These are phyloP conservation scores for Plantago lanceolata DNA, from an alignment of 305 asterid species.

Conservation along the genomic window DNA sequence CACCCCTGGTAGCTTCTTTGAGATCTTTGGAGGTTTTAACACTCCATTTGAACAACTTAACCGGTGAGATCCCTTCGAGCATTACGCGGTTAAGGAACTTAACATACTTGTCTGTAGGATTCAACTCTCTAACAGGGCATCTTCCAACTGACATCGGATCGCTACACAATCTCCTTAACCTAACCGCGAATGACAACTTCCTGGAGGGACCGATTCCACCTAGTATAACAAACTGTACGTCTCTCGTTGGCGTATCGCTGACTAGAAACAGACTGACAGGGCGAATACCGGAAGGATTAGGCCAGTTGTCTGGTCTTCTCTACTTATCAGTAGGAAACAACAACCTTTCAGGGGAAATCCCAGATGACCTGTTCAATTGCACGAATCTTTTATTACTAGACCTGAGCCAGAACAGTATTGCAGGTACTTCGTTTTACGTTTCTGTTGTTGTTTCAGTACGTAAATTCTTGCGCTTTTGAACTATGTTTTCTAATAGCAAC, in stretches of 20 bases:
- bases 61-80: constrained; percentile 59
- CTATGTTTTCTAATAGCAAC: constrained; percentile 21
- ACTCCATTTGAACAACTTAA: constrained; percentile 61
- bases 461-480: not conserved
- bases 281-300: constrained; percentile 48
- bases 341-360: constrained; percentile 44
- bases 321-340: constrained; percentile 46
- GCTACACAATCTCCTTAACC: constrained; percentile 52
- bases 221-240: constrained; percentile 53
- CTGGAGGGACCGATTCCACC: constrained; percentile 62
- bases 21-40: constrained; percentile 54
- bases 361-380: constrained; percentile 63
- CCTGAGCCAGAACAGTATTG: constrained; percentile 37
- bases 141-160: constrained; percentile 59
- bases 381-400: constrained; percentile 43
- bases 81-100: constrained; percentile 51
- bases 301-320: constrained; percentile 43
- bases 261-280: constrained; percentile 44
- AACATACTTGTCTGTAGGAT: constrained; percentile 54
- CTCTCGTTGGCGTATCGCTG: constrained; percentile 39
- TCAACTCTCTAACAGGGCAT: constrained; percentile 58
- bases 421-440: constrained; percentile 14
- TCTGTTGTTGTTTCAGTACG: not conserved
- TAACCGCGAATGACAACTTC: constrained; percentile 42
- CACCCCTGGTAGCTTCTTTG: constrained; percentile 42